Conservation (phyloP, 1,284 basidiomycete species). For the Somion occarium region DNA sequence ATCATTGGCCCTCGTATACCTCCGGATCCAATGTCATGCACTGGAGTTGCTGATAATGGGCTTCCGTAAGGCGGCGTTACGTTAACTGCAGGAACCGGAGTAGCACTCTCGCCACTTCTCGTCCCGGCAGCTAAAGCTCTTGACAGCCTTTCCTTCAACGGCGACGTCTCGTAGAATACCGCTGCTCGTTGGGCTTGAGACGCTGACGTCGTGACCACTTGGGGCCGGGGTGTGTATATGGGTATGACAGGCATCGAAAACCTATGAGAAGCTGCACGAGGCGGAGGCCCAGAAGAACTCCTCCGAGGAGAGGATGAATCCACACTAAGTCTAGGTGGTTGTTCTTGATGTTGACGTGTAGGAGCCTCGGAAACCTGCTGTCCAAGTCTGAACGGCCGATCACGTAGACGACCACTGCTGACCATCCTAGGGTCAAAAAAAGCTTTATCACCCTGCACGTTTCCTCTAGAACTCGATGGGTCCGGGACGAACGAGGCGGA, state of each 20-base stretch:
- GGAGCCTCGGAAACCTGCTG: slow-evolving; percentile 11
- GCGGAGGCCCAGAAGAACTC: slow-evolving; percentile 32
- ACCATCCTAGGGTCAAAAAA: slow-evolving; percentile 21
- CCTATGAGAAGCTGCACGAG: slow-evolving; percentile 16
- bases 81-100: not conserved
- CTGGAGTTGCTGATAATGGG: not conserved
- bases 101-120: not conserved
- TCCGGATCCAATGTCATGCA: not conserved
- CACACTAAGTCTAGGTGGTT: slow-evolving; percentile 24
- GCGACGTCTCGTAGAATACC: slow-evolving; percentile 27
- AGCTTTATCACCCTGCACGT: slow-evolving; percentile 14
- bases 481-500: slow-evolving; percentile 14
- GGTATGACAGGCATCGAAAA: slow-evolving; percentile 21
- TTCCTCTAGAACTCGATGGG: slow-evolving; percentile 16
- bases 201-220: slow-evolving; percentile 17
- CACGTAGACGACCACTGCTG: slow-evolving; percentile 18
- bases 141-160: slow-evolving; percentile 19
- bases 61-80: not conserved
- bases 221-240: not conserved
- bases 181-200: slow-evolving; percentile 17
- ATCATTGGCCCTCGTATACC: not conserved
- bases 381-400: slow-evolving; percentile 18
- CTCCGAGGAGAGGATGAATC: slow-evolving; percentile 24
- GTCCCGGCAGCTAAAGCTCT: slow-evolving; percentile 10
- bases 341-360: slow-evolving; percentile 8